Evolutionary conservation across 1,139 yeast species (phyloP).

Genomic region (Kurtzmaniella quercitrusa): DNA sequence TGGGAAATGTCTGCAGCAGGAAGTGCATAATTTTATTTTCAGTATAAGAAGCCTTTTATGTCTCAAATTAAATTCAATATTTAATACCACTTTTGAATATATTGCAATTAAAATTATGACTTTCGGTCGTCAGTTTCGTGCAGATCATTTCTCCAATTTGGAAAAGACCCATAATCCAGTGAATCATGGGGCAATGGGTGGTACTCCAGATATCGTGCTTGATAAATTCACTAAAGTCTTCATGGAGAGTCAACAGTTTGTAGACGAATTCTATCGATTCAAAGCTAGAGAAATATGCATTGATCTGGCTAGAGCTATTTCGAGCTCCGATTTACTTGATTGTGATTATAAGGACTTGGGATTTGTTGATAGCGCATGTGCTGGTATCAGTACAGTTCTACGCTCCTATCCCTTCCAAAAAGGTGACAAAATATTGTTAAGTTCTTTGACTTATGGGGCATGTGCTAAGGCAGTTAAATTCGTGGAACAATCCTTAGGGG

Average conservation of each 20-base stretch:
- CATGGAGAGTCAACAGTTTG: constrained; percentile 26
- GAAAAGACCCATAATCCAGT: constrained; percentile 35
- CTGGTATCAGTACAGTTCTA: constrained; percentile 56
- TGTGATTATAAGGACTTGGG: constrained; percentile 44
- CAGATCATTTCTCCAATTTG: constrained; percentile 39
- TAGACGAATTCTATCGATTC: constrained; percentile 36
- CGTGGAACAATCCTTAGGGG: constrained; percentile 36
- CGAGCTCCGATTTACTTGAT: constrained; percentile 36
- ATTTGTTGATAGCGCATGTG: constrained; percentile 57
- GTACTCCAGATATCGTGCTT: constrained; percentile 39
- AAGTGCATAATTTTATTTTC: too few species aligned
- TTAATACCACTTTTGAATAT: too few species aligned
- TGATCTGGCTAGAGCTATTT: constrained; percentile 22
- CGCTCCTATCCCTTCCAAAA: constrained; percentile 49
- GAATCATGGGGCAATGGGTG: constrained; percentile 55
- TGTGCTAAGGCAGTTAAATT: constrained; percentile 52
- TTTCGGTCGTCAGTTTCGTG: constrained; percentile 51
- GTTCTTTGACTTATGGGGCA: constrained; percentile 55
- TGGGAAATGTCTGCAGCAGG: too few species aligned
- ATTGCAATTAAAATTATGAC: too few species aligned
- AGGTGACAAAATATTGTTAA: constrained; percentile 52
- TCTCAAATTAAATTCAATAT: too few species aligned
- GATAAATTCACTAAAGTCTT: constrained; percentile 22
- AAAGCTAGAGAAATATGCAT: constrained; percentile 20
- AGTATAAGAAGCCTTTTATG: too few species aligned